Base-by-base conservation (phyloP, 2,329 filamentous ascomycete genomes). In the Lasiodiplodia citricola region DNA sequence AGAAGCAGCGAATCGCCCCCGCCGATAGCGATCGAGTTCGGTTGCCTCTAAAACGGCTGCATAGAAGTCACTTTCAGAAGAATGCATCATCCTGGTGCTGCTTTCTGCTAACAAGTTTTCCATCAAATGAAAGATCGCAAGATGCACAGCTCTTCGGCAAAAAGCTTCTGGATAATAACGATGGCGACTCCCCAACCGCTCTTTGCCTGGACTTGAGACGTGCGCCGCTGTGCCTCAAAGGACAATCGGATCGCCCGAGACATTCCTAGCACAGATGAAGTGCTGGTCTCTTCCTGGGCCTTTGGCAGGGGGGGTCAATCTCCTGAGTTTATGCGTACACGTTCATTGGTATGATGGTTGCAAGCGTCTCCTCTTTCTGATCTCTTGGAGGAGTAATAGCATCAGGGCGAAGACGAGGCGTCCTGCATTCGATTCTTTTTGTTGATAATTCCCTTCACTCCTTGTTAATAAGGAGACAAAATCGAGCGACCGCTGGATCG, bases 381-480 rank as follows among this genome's bases (percentile, higher is more conserved):
- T 11, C 2, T 18, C 51, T 38, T 11, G 35, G 16, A 58, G 47
- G 47, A 28, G 44, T 13, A 16, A 16, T 50, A 64, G 25, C 37
- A 35, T 3, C 44, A 64, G 44, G 60, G 28, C 60, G 35, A 37
- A 47, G 18, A 28, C 14, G n/a, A 52, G 28, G 47, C 60, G 60
- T 52, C 60, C 31, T 64, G 60, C 60, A 25, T 64, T 64, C 60
- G 21, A 52, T 64, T 64, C 44, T 52, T 21, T 64, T 52, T 64
- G 60, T 64, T 21, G 10, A 64, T 64, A 64, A 37, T 64, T 35
- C 31, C 18, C 5, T 52, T 25, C 23, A 3, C 8, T 47, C 41
- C 47, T 62, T 28, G 18, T 13, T 51, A n/a, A 4, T 50, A 28
- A 52, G 47, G n/a, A 47, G 31, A 11, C 25, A n/a, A 51, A 63